Evolutionary conservation across 2,329 filamentous ascomycete genomes (phyloP).

Genomic region (Paraphoma chrysanthemicola): DNA sequence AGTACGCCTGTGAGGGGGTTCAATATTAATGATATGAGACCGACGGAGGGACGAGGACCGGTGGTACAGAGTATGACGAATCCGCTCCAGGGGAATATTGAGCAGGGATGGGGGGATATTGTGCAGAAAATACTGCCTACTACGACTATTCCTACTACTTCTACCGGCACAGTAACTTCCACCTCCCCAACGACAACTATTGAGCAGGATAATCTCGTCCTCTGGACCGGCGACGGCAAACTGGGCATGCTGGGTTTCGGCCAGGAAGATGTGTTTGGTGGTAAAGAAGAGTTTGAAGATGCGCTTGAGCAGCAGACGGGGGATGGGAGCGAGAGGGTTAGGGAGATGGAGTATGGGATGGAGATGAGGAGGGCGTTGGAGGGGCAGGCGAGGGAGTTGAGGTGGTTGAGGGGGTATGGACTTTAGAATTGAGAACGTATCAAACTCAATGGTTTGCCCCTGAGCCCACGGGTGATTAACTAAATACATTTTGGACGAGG

Average conservation of each 20-base stretch:
- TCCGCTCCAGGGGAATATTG: slow-evolving; percentile 11
- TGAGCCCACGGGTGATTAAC: too few relatives aligned
- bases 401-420: slow-evolving; percentile 74
- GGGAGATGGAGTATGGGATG: slow-evolving; percentile 69
- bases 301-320: slow-evolving; percentile 52
- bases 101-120: slow-evolving; percentile 66
- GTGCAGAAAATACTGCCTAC: slow-evolving; percentile 78
- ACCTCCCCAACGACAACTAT: not conserved
- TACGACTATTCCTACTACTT: not conserved
- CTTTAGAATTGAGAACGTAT: too few relatives aligned
- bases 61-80: not conserved
- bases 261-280: slow-evolving; percentile 31
- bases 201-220: slow-evolving; percentile 70
- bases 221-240: slow-evolving; percentile 85
- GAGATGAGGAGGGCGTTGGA: slow-evolving; percentile 78
- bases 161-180: too few relatives aligned
- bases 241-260: slow-evolving; percentile 71
- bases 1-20: slow-evolving; percentile 60
- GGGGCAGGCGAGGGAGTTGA: slow-evolving; percentile 78
- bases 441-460: too few relatives aligned
- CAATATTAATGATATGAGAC: slow-evolving; percentile 62
- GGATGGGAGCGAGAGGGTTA: slow-evolving; percentile 48
- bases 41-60: not conserved
- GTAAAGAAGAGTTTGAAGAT: slow-evolving; percentile 39
- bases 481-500: too few relatives aligned